Conservation (phyloP, 2,329 filamentous ascomycete genomes). For the Neoascochyta sp. region DNA sequence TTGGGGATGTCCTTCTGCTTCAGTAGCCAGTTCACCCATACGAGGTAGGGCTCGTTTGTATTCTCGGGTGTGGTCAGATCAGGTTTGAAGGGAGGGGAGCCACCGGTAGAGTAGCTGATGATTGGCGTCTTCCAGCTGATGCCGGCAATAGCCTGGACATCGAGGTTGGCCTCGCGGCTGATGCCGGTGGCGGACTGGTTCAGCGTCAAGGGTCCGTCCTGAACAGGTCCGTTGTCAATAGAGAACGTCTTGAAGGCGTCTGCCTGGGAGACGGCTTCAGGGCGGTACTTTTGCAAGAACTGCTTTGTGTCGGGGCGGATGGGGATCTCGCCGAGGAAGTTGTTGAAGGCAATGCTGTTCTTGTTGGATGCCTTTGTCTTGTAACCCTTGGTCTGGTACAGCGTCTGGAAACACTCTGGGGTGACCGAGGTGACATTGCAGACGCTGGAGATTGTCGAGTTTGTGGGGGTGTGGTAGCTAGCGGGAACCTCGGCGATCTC, state of each 20-base stretch:
- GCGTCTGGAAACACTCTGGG: slow-evolving; percentile 51
- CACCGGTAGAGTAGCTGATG: slow-evolving; percentile 58
- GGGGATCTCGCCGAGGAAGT: slow-evolving; percentile 49
- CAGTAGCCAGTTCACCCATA: slow-evolving; percentile 59
- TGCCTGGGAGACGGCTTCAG: slow-evolving; percentile 46
- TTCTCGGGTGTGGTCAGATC: slow-evolving; percentile 47
- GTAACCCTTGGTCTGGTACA: slow-evolving; percentile 56
- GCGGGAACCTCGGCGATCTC: slow-evolving; percentile 20
- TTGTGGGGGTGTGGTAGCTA: slow-evolving; percentile 25
- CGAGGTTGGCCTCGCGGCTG: slow-evolving; percentile 60
- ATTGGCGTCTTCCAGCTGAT: slow-evolving; percentile 55
- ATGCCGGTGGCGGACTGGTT: slow-evolving; percentile 27
- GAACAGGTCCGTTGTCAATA: slow-evolving; percentile 55
- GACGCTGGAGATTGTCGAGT: slow-evolving; percentile 37
- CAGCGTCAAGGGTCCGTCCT: slow-evolving; percentile 41
- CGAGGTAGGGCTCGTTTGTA: slow-evolving; percentile 66
- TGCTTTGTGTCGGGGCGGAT: slow-evolving; percentile 54
- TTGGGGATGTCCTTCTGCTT: slow-evolving; percentile 56
- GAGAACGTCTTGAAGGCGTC: slow-evolving; percentile 56
- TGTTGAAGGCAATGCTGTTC: slow-evolving; percentile 48
- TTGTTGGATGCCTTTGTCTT: slow-evolving; percentile 42
- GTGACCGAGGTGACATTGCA: slow-evolving; percentile 54
- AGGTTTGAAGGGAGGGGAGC: slow-evolving; percentile 52
- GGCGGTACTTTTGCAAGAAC: slow-evolving; percentile 56
- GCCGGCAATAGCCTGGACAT: slow-evolving; percentile 59